Base-by-base conservation (phyloP, 495 filamentous ascomycete species). In the Aspergillus ostianus region DNA sequence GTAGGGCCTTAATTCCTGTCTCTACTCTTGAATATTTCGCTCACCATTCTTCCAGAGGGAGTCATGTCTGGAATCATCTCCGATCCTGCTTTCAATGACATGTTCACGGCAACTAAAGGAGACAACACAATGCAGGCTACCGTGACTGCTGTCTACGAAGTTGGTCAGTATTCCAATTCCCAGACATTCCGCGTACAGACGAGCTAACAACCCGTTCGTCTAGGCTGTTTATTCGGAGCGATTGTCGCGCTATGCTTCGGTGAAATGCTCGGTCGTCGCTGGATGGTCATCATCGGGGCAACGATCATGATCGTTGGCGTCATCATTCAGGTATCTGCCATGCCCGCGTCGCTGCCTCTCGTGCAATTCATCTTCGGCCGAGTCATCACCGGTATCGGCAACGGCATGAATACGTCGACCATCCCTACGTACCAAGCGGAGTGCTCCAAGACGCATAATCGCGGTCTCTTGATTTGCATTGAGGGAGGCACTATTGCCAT, bases 131-230 rank as follows among this genome's bases (percentile, higher is more conserved):
- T 89, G 79, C 87, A 90, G 67, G 89, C 86, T 19, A 79, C 88
- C 12, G 86, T 91, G n/a, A 91, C 89, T 3, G 86, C 89, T 6
- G 87, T 90, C 51, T 91, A 91, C 69, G 87, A 90, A 66, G 82
- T 91, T 45, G 89, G 71, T 73, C 6, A 54, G 47, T 54, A 48
- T 4, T 30, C 20, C 36, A 13, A 13, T 15, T 41, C 10, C 13
- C 36, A 4, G 12, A 41, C 0, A 41, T 8, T 23, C 19, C 17
- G 26, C 23, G 4, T 10, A 4, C 23, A 18, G 6, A 4, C 27
- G n/a, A 26, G 44, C 52, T 63, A 52, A 58, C 47, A 17, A 1
- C 13, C n/a, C 0, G 19, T 83, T 12, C 13, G 87, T 59, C 77
- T 88, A 51, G 89, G 88, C 10, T 91, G 88, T 69, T 72, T 91